Percentiles rank a stretch among this genome's conserved stretches.
Evolutionary conservation across 352 stramenopile species (phyloP).

Genomic region (Detonula confervacea): DNA sequence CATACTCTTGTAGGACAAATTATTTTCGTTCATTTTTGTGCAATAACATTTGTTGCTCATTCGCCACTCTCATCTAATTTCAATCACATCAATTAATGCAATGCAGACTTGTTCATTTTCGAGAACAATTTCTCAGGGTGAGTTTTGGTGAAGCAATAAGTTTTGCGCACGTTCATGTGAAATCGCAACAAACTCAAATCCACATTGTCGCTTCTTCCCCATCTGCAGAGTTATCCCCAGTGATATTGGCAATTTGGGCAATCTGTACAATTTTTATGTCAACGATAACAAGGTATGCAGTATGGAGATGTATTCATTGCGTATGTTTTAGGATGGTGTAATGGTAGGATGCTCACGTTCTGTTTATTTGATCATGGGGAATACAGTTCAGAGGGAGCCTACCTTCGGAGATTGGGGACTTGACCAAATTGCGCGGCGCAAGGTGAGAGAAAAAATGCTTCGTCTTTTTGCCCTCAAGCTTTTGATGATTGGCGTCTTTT

Average conservation of each 20-base stretch:
- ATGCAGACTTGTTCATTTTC: conserved; percentile 44
- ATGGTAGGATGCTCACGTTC: background rate
- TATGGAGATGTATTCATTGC: background rate
- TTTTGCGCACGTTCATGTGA: too few relatives aligned
- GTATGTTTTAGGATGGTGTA: background rate
- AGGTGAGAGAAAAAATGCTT: conserved; percentile 6
- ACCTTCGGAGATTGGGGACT: conserved; percentile 37
- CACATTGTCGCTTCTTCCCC: too few relatives aligned
- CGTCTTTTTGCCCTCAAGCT: too few relatives aligned
- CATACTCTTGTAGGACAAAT: background rate
- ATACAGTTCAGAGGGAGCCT: conserved; percentile 31
- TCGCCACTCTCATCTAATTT: background rate
- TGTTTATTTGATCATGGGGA: background rate
- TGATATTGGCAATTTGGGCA: conserved; percentile 27
- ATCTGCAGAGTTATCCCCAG: too few relatives aligned
- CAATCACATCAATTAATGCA: background rate
- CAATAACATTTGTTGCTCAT: too few relatives aligned
- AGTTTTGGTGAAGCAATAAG: too few relatives aligned
- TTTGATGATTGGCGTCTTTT: too few relatives aligned
- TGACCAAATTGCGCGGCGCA: conserved; percentile 39
- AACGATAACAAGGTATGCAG: conserved; percentile 40
- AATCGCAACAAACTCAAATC: too few relatives aligned
- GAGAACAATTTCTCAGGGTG: conserved; percentile 40
- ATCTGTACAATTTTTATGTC: conserved; percentile 48
- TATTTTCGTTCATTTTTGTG: background rate